phyloP scores from a whole-genome alignment of 768 basidiomycete species.

The Xanthoconium purpureum region DNA sequence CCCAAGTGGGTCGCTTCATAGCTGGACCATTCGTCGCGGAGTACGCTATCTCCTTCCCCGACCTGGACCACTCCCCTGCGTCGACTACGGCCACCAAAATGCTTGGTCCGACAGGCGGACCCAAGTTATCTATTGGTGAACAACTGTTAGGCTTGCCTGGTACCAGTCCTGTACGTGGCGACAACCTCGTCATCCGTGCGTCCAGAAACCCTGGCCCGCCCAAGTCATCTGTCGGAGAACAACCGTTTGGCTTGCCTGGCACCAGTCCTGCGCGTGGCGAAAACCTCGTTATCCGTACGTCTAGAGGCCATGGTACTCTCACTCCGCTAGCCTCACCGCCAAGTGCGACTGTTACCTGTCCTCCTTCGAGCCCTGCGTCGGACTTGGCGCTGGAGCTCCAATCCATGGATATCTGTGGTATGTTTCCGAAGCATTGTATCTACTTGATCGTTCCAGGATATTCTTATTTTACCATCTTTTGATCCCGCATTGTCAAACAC shows the following conservation, averaged over 20 bases:
- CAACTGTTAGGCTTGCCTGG: constrained; percentile 6
- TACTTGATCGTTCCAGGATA: neutral
- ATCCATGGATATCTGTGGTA: constrained; percentile 29
- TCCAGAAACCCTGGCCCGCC: neutral
- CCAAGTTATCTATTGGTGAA: constrained; percentile 3
- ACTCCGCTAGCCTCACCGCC: constrained; percentile 4
- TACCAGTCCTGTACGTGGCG: constrained; percentile 8
- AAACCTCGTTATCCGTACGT: neutral
- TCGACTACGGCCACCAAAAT: neutral
- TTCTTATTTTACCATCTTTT: neutral
- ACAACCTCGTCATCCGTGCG: neutral
- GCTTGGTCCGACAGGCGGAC: neutral
- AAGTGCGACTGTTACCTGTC: neutral
- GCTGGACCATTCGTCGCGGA: constrained; percentile 18
- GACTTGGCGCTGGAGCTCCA: constrained; percentile 20
- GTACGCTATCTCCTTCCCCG: constrained; percentile 11
- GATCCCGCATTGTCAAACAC: neutral
- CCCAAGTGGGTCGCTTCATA: neutral
- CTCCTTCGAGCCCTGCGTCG: constrained; percentile 18
- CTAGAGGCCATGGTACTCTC: neutral
- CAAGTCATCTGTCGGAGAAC: constrained; percentile 5
- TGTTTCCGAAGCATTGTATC: constrained; percentile 8
- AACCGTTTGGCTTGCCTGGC: constrained; percentile 7
- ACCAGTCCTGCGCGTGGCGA: constrained; percentile 9
- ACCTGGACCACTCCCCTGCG: constrained; percentile 1